Conservation (phyloP, 1,284 basidiomycete species). For the Uromyces viciae-fabae region DNA sequence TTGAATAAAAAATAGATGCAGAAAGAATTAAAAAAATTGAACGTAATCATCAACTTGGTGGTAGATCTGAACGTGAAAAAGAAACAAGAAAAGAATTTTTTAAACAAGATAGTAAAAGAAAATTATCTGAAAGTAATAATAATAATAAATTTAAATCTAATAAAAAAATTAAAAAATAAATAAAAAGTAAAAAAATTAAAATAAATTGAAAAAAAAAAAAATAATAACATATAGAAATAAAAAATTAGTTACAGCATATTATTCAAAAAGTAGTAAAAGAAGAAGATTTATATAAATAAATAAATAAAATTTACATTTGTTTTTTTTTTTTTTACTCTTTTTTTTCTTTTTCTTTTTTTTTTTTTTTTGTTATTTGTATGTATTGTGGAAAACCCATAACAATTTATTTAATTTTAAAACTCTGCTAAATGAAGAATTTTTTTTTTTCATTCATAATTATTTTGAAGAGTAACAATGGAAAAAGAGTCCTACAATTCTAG, state of each 20-base stretch:
- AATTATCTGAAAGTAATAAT: constrained; percentile 10
- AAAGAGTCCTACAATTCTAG: too few relatives aligned
- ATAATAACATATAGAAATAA: not conserved
- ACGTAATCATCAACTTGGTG: constrained; percentile 6
- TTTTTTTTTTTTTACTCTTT: too few relatives aligned
- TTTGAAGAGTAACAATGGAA: too few relatives aligned
- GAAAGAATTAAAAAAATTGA: constrained; percentile 37
- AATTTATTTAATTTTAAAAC: too few relatives aligned
- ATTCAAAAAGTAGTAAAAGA: too few relatives aligned
- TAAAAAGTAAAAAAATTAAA: constrained; percentile 23
- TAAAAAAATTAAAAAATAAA: constrained; percentile 13
- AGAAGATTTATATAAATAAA: too few relatives aligned
- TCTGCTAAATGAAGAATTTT: too few relatives aligned
- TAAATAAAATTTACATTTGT: too few relatives aligned
- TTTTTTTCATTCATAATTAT: too few relatives aligned
- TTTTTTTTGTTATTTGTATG: too few relatives aligned
- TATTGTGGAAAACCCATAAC: too few relatives aligned
- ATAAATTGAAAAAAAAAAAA: not conserved
- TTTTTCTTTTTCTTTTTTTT: too few relatives aligned
- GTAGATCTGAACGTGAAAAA: constrained; percentile 42
- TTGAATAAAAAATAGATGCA: constrained; percentile 21
- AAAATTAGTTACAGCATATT: not conserved
- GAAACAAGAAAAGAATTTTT: constrained; percentile 45
- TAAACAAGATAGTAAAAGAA: constrained; percentile 38
- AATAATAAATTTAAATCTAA: not conserved